These are phyloP conservation scores for Hypoxylon sp. DNA, from an alignment of 2,329 filamentous ascomycete species.

Conservation along the genomic window DNA sequence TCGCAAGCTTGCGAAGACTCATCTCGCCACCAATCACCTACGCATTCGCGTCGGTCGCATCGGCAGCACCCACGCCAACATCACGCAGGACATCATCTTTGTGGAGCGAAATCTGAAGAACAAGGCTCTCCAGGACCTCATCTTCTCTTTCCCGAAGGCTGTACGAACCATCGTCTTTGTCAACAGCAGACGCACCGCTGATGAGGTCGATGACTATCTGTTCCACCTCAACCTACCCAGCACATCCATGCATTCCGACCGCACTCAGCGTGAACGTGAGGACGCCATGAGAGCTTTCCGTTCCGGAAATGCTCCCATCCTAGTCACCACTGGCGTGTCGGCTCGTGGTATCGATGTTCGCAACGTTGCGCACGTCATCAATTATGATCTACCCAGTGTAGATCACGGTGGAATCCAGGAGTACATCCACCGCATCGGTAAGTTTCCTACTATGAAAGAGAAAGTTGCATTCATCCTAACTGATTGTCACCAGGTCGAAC, in stretches of 20 bases:
- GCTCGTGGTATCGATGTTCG: slow-evolving; percentile 89
- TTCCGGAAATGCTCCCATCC: slow-evolving; percentile 74
- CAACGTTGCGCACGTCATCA: slow-evolving; percentile 90
- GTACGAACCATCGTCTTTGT: slow-evolving; percentile 89
- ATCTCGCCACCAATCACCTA: slow-evolving; percentile 77
- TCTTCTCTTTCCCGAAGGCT: slow-evolving; percentile 74
- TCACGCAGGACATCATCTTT: slow-evolving; percentile 78
- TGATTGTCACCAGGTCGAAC: slow-evolving; percentile 72
- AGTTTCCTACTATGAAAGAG: slow-evolving; percentile 40
- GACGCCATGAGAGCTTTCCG: slow-evolving; percentile 90
- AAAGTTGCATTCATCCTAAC: slow-evolving; percentile 22
- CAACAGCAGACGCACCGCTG: slow-evolving; percentile 79
- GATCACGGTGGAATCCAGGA: slow-evolving; percentile 89
- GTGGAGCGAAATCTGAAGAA: slow-evolving; percentile 74
- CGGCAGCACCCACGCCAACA: slow-evolving; percentile 83
- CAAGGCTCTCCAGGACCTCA: slow-evolving; percentile 73
- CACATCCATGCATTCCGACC: slow-evolving; percentile 87
- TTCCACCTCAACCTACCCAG: slow-evolving; percentile 82
- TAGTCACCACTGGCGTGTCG: slow-evolving; percentile 86
- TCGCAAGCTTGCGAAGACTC: slow-evolving; percentile 78
- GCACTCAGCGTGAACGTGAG: slow-evolving; percentile 90
- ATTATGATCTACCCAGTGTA: slow-evolving; percentile 82
- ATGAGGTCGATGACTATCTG: slow-evolving; percentile 86
- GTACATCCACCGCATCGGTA: slow-evolving; percentile 94
- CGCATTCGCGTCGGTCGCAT: slow-evolving; percentile 88